Conservation (phyloP, 108 stramenopile species). For the Fragilariopsis cylindrus region DNA sequence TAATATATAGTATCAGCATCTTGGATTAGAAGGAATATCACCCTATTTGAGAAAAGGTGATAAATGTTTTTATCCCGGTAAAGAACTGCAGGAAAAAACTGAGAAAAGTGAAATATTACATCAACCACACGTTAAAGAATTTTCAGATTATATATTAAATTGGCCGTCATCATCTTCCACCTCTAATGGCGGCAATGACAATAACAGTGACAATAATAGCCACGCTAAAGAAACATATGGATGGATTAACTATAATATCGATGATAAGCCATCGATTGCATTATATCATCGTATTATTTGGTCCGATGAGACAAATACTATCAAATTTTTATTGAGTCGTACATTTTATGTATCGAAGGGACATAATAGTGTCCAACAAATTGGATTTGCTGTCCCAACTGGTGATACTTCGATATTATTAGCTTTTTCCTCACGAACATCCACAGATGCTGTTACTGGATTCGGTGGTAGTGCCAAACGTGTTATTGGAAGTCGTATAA, state of each 20-base stretch:
- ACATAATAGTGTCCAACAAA: constrained; percentile 61
- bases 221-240: constrained; percentile 44
- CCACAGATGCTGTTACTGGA: constrained; percentile 55
- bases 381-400: constrained; percentile 44
- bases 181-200: neutral
- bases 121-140: constrained; percentile 17
- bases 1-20: constrained; percentile 28
- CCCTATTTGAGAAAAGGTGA: constrained; percentile 42
- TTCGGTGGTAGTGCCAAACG: constrained; percentile 57
- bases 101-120: neutral
- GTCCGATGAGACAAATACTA: no score
- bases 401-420: constrained; percentile 33
- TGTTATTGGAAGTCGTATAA: constrained; percentile 49
- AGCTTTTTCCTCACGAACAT: constrained; percentile 47
- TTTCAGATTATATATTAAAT: constrained; percentile 45
- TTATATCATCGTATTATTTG: constrained; percentile 36
- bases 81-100: constrained; percentile 47
- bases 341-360: constrained; percentile 56
- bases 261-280: constrained; percentile 54
- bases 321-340: constrained; percentile 4
- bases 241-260: constrained; percentile 62
- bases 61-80: constrained; percentile 45
- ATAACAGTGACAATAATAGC: constrained; percentile 36
- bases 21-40: constrained; percentile 48
- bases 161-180: constrained; percentile 29